These are phyloP conservation scores for Thelephora terrestris DNA, from an alignment of 1,284 basidiomycete genomes.

Conservation along the genomic window DNA sequence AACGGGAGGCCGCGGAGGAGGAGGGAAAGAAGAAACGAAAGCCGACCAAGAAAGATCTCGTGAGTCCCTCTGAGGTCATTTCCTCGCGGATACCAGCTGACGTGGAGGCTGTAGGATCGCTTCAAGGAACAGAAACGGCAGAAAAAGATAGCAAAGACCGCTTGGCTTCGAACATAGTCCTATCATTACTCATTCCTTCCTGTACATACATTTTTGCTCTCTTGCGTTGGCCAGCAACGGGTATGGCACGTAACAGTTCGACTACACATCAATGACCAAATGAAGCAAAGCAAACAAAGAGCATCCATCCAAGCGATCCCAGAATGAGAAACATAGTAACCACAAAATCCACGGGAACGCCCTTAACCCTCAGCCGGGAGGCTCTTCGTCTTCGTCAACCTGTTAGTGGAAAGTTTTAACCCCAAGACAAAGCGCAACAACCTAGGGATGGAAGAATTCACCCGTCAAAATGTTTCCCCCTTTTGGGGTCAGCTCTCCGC, in stretches of 20 bases:
- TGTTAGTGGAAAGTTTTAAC: background rate
- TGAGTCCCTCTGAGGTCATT: constrained; percentile 29
- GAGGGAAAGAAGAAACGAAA: constrained; percentile 56
- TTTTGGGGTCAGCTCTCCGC: constrained; percentile 74
- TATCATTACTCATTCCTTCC: no score
- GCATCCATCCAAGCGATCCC: no score
- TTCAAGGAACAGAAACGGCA: constrained; percentile 78
- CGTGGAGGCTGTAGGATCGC: constrained; percentile 48
- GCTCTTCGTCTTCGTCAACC: background rate
- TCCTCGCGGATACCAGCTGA: constrained; percentile 8
- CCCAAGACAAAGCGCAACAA: background rate
- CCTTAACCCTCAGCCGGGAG: background rate
- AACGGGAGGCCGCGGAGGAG: constrained; percentile 41
- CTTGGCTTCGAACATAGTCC: constrained; percentile 70
- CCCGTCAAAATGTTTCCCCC: constrained; percentile 71
- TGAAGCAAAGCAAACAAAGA: no score
- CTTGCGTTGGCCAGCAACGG: no score
- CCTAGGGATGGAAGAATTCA: constrained; percentile 17
- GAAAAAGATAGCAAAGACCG: constrained; percentile 81
- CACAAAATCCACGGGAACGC: no score
- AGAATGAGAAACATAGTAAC: no score
- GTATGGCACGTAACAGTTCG: no score
- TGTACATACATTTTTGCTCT: no score
- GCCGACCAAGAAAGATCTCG: constrained; percentile 81
- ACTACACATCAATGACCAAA: no score